Percentiles rank a stretch among this genome's conserved stretches.
These are phyloP conservation scores for Phytopythium montanum DNA, from an alignment of 352 stramenopile species.

Conservation along the genomic window DNA sequence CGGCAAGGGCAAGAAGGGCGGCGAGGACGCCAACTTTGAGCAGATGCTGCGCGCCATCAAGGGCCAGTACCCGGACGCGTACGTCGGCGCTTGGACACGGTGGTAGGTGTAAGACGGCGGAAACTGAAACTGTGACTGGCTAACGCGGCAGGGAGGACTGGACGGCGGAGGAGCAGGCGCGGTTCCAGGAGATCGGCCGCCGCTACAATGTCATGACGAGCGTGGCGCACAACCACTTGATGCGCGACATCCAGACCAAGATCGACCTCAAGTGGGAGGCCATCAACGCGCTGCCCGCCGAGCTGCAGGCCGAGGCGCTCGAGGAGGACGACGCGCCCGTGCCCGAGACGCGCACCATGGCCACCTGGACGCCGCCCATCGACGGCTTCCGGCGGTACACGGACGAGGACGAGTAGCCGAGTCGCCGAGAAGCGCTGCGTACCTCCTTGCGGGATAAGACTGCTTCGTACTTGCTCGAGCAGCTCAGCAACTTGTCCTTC, in stretches of 20 bases:
- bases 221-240: slow-evolving; percentile 86
- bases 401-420: slow-evolving; percentile 32
- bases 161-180: slow-evolving; percentile 75
- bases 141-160: slow-evolving; percentile 51
- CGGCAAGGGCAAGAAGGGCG: slow-evolving; percentile 52
- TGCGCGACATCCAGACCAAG: slow-evolving; percentile 89
- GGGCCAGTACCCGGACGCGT: slow-evolving; percentile 72
- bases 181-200: slow-evolving; percentile 75
- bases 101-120: too few relatives aligned
- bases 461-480: too few relatives aligned
- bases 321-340: slow-evolving; percentile 59
- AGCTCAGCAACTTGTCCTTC: background rate
- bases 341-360: slow-evolving; percentile 66
- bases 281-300: slow-evolving; percentile 80
- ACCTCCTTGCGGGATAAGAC: too few relatives aligned
- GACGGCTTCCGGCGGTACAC: slow-evolving; percentile 83
- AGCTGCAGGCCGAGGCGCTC: slow-evolving; percentile 78
- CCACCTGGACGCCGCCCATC: slow-evolving; percentile 87
- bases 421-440: too few relatives aligned
- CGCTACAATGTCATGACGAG: slow-evolving; percentile 78
- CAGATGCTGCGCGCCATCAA: slow-evolving; percentile 81
- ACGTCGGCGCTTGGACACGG: too few relatives aligned
- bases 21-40: slow-evolving; percentile 74
- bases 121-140: background rate
- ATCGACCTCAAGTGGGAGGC: slow-evolving; percentile 91